These are phyloP conservation scores for Suhomyces sp. DNA, from an alignment of 805 yeast species.

Conservation along the genomic window DNA sequence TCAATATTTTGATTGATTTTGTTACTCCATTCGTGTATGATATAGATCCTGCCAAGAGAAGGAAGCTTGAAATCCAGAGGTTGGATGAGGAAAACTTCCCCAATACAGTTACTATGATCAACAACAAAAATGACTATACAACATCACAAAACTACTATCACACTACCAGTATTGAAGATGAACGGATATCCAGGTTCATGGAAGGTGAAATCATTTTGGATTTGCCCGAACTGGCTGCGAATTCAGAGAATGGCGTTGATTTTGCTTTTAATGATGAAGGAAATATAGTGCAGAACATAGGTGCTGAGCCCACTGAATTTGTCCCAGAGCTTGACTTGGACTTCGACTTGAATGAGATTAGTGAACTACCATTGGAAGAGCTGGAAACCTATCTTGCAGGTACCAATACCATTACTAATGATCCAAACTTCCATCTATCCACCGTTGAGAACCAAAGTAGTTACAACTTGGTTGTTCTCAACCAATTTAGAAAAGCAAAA, in stretches of 20 bases:
- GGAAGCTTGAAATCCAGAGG: conserved; percentile 17
- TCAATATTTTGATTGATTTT: conserved; percentile 26
- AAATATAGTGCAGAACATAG: too few relatives aligned
- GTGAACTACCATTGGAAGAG: conserved; percentile 26
- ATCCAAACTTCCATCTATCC: conserved; percentile 12
- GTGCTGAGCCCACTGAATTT: too few relatives aligned
- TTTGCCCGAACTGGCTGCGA: conserved; percentile 11
- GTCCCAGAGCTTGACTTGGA: background rate
- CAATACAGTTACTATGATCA: background rate
- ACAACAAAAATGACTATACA: background rate
- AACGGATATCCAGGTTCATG: conserved; percentile 15
- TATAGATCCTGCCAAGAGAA: conserved; percentile 9
- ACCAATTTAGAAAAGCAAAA: conserved; percentile 1
- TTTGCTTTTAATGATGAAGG: conserved; percentile 25
- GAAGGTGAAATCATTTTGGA: conserved; percentile 11
- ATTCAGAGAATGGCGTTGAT: conserved; percentile 12
- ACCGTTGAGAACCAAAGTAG: conserved; percentile 5
- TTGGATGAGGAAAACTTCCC: conserved; percentile 15
- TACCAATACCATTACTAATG: conserved; percentile 9
- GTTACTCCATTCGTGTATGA: conserved; percentile 12
- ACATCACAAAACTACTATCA: background rate
- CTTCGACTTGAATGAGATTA: conserved; percentile 11
- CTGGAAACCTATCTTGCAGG: conserved; percentile 8
- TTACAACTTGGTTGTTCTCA: background rate
- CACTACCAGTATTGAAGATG: conserved; percentile 1